Conservation (phyloP, 306 rosid species). For the Quercus alba region DNA sequence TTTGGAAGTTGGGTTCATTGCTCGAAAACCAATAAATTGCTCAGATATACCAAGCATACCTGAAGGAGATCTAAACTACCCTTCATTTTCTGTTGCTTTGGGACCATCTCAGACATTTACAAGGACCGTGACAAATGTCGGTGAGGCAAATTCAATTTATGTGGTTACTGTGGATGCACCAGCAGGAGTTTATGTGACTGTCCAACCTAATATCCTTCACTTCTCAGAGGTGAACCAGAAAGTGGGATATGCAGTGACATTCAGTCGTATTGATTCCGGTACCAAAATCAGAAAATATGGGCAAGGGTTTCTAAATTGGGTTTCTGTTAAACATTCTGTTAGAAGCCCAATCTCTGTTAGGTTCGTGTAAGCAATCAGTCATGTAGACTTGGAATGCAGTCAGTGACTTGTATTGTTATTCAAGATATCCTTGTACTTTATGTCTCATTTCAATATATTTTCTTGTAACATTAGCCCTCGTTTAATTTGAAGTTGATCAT, state of each 20-base stretch:
- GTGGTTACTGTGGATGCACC: constrained; percentile 40
- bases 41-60: constrained; percentile 51
- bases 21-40: constrained; percentile 41
- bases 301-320: constrained; percentile 59
- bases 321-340: constrained; percentile 39
- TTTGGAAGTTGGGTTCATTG: constrained; percentile 43
- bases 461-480: neutral
- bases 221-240: constrained; percentile 62
- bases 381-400: constrained; percentile 8
- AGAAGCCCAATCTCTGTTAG: constrained; percentile 50
- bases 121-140: constrained; percentile 79
- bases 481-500: neutral
- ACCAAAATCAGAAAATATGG: constrained; percentile 31
- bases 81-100: constrained; percentile 54
- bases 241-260: constrained; percentile 42
- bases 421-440: constrained; percentile 5
- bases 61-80: constrained; percentile 74
- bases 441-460: neutral
- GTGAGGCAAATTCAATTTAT: constrained; percentile 46
- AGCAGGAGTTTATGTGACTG: constrained; percentile 47
- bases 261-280: constrained; percentile 25
- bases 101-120: constrained; percentile 57
- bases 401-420: constrained; percentile 16
- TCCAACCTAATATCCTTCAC: constrained; percentile 42
- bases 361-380: constrained; percentile 20